phyloP scores from a whole-genome alignment of 2,329 filamentous ascomycete species.

The Emydomyces testavorans region DNA sequence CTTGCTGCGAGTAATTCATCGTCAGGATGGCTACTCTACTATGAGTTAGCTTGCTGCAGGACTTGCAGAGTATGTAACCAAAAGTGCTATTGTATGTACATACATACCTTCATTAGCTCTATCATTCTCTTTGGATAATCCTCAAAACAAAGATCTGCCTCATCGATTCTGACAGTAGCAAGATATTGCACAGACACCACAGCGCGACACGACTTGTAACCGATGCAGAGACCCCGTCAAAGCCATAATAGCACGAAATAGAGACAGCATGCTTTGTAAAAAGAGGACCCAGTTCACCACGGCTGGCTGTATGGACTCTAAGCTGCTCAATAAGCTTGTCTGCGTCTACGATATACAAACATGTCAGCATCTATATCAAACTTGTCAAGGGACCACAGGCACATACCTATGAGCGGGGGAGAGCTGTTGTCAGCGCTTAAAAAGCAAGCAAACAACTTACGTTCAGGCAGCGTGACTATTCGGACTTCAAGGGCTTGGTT shows the following conservation, averaged over 20 bases:
- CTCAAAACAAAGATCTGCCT: conserved; percentile 59
- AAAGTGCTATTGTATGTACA: no score
- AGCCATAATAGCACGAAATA: not conserved
- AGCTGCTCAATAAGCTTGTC: not conserved
- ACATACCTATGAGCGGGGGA: no score
- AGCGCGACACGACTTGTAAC: conserved; percentile 57
- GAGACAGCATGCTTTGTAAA: not conserved
- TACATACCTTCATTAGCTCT: conserved; percentile 48
- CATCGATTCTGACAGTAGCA: conserved; percentile 57
- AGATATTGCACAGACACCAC: conserved; percentile 71
- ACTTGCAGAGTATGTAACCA: no score
- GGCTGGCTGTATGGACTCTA: not conserved
- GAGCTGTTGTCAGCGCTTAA: no score
- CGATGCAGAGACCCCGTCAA: not conserved
- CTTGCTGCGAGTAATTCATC: conserved; percentile 75
- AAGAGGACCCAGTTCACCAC: not conserved
- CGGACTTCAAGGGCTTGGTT: no score
- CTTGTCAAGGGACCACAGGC: no score
- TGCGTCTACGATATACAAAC: no score
- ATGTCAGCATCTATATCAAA: no score
- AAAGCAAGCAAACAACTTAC: no score
- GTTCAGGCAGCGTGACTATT: no score
- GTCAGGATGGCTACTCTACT: conserved; percentile 53
- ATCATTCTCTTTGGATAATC: conserved; percentile 57
- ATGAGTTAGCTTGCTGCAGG: no score